Percentiles rank a stretch among this genome's conserved stretches.
Evolutionary conservation across 371 early-diverging fungal genomes (phyloP).

Genomic region (Saksenaea oblongispora): DNA sequence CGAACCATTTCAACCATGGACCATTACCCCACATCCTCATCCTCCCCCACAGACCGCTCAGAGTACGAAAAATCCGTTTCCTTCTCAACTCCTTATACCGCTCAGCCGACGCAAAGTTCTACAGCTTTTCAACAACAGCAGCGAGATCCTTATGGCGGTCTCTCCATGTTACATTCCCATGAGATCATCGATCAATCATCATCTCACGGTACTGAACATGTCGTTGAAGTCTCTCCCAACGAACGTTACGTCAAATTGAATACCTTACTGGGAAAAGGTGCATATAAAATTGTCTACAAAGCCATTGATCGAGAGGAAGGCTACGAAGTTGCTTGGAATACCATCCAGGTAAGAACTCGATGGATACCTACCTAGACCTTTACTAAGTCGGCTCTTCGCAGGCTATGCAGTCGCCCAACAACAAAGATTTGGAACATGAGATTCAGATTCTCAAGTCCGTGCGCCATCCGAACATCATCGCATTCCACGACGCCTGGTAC

Average conservation of each 20-base stretch:
- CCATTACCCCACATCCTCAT: not conserved
- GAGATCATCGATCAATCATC: conserved; percentile 35
- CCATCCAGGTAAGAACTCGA: conserved; percentile 38
- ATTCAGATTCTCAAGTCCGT: conserved; percentile 76
- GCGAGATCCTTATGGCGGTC: conserved; percentile 39
- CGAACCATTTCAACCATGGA: conserved; percentile 9
- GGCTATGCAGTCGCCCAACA: conserved; percentile 15
- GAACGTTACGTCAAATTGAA: conserved; percentile 72
- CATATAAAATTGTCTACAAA: conserved; percentile 88
- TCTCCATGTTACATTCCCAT: conserved; percentile 27
- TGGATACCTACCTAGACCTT: not conserved
- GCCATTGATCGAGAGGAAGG: conserved; percentile 86
- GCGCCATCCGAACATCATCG: conserved; percentile 87
- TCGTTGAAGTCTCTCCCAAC: conserved; percentile 66
- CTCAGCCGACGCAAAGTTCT: conserved; percentile 2
- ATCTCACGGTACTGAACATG: conserved; percentile 43
- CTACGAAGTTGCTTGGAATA: conserved; percentile 90
- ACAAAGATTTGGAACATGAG: conserved; percentile 52
- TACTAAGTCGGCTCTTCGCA: not conserved
- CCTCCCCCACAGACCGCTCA: conserved; percentile 1
- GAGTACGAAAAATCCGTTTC: conserved; percentile 7
- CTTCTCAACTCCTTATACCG: conserved; percentile 5
- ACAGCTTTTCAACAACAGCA: not conserved
- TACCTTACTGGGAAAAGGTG: conserved; percentile 77
- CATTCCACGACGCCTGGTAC: conserved; percentile 73